Percentiles rank a stretch among this genome's conserved stretches.
These are phyloP conservation scores for Phaffomyces antillensis DNA, from an alignment of 805 yeast species.

Conservation along the genomic window DNA sequence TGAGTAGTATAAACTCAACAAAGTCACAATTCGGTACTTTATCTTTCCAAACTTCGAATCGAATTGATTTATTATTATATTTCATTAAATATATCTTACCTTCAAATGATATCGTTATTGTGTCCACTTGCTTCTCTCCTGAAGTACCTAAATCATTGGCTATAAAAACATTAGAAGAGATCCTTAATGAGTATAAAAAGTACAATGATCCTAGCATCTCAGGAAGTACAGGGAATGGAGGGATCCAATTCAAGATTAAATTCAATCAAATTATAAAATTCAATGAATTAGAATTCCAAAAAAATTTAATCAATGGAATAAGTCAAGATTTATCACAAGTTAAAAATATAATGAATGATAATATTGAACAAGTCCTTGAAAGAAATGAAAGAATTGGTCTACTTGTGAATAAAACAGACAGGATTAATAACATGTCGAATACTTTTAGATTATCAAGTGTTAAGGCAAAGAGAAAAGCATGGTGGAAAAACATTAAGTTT, in stretches of 20 bases:
- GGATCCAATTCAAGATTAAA: constrained; percentile 46
- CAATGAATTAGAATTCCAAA: constrained; percentile 40
- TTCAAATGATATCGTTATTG: constrained; percentile 19
- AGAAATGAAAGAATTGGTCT: constrained; percentile 53
- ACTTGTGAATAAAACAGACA: constrained; percentile 55
- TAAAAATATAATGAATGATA: constrained; percentile 49
- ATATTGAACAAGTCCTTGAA: constrained; percentile 49
- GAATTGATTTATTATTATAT: constrained; percentile 10
- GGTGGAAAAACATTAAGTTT: constrained; percentile 48
- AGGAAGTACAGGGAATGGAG: not conserved
- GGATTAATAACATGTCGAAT: constrained; percentile 45
- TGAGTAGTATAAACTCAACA: constrained; percentile 46
- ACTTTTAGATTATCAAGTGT: constrained; percentile 48
- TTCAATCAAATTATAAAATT: constrained; percentile 50
- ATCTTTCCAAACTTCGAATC: constrained; percentile 9
- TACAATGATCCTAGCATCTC: constrained; percentile 20
- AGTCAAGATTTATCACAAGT: constrained; percentile 50
- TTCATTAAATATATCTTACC: constrained; percentile 17
- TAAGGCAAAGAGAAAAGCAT: constrained; percentile 43
- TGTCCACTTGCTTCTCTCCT: constrained; percentile 14
- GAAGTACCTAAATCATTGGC: constrained; percentile 17
- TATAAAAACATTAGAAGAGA: constrained; percentile 12
- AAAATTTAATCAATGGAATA: constrained; percentile 27
- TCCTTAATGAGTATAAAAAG: constrained; percentile 42
- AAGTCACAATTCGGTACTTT: constrained; percentile 25